Base-by-base conservation (phyloP, 2,329 filamentous ascomycete species). In the Byssochlamys sp. region DNA sequence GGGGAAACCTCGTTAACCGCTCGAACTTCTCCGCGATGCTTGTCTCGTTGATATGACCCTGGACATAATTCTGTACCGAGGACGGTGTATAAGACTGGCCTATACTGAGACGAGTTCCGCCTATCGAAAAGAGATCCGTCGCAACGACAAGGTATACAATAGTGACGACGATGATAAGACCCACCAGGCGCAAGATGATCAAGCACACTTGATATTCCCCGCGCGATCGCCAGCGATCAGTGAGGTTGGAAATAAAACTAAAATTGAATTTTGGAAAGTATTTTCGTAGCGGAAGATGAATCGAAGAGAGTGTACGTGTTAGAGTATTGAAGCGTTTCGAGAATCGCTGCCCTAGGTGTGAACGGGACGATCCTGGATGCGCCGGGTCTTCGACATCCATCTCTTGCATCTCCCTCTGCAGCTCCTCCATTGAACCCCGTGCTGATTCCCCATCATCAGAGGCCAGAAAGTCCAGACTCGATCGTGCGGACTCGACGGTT, bases 101-200 rank as follows among this genome's bases (percentile, higher is more conserved):
- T 67, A 81, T 76, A 57, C 82, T 80, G 66, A 88, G 78, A 54
- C 83, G 83, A 58, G 81, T 81, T 62, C 87, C 39, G 5, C 39
- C 82, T 64, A 80, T 79, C 45, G 84, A 84, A 67, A 96, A 90
- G 48, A 96, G 73, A 73, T 95, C 89, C 69, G 89, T 90, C 61
- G 91, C 83, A 68, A 97, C 91, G 54, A 97, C 79, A 55, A 92
- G 76, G 73, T 95, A 97, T 50, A 96, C 79, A 60, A 95, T 80
- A 19, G 84, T 82, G 52, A 91, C 77, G 11, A 97, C 84, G 52
- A 95, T 75, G 53, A 91, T 76, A 11, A 95, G 76, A 1, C 88
- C 91, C 59, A 90, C 80, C 33, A 94, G 70, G 29, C 92, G 84
- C 45, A 87, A 87, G 51, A 91, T 71, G 26, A 92, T 77, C 4